phyloP scores from a whole-genome alignment of 192 early-diverging fungal species.

The Jimgerdemannia flammicorona region DNA sequence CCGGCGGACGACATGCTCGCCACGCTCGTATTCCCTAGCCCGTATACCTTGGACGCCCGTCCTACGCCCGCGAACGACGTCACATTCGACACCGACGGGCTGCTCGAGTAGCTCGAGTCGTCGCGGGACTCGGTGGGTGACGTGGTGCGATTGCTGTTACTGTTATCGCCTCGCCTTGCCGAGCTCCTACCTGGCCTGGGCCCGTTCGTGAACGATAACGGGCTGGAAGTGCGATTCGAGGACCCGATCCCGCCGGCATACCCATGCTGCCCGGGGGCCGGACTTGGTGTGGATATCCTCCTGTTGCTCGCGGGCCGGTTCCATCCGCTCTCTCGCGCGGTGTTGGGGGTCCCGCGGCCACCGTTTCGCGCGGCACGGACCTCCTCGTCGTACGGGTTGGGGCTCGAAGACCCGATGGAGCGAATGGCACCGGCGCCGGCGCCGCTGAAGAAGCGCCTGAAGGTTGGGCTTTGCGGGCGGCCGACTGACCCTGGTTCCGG shows the following conservation, averaged over 20 bases:
- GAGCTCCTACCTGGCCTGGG: conserved; percentile 2
- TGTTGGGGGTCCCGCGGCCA: neutral
- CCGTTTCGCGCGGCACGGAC: neutral
- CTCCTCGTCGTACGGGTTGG: neutral
- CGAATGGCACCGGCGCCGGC: neutral
- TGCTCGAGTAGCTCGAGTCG: conserved; percentile 6
- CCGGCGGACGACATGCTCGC: neutral
- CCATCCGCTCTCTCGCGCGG: neutral
- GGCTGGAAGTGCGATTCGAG: neutral
- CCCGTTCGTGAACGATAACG: neutral
- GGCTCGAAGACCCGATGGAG: neutral
- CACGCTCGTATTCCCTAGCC: neutral
- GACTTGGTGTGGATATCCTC: conserved; percentile 3
- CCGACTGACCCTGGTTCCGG: conserved; percentile 18
- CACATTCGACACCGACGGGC: neutral
- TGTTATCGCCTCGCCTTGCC: neutral
- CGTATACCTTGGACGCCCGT: neutral
- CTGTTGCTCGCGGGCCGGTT: neutral
- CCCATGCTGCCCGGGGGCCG: neutral
- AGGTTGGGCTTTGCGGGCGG: neutral
- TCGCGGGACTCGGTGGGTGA: neutral
- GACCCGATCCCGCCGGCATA: conserved; percentile 1
- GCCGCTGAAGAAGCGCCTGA: neutral
- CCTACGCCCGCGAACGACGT: neutral
- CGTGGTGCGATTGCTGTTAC: neutral